These are phyloP conservation scores for Pezizomycotina sp. DNA, from an alignment of 2,329 filamentous ascomycete species.

Conservation along the genomic window DNA sequence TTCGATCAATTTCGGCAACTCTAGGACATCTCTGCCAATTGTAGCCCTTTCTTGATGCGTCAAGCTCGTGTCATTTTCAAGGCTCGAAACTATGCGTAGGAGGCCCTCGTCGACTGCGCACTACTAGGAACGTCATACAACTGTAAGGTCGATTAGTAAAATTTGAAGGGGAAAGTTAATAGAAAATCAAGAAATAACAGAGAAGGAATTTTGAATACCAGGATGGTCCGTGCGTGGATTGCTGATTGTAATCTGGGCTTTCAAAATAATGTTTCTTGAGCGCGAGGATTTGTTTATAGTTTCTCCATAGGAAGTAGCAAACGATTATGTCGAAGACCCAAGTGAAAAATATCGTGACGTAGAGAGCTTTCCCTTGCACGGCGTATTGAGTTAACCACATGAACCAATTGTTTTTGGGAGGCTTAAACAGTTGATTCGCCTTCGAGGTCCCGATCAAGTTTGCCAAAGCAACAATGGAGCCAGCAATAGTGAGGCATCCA, in stretches of 20 bases:
- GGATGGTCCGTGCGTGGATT: slow-evolving; percentile 54
- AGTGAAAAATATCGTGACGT: slow-evolving; percentile 43
- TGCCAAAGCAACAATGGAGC: slow-evolving; percentile 9
- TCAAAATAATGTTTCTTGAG: slow-evolving; percentile 68
- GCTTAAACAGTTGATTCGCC: slow-evolving; percentile 2
- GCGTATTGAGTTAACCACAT: slow-evolving; percentile 42
- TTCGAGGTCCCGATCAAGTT: slow-evolving; percentile 21
- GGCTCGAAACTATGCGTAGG: slow-evolving; percentile 50
- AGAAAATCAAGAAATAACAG: slow-evolving; percentile 16
- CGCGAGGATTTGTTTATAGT: slow-evolving; percentile 57
- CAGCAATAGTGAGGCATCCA: slow-evolving; percentile 6
- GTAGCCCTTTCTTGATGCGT: slow-evolving; percentile 31
- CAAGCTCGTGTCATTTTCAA: slow-evolving; percentile 13
- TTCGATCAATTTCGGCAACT: slow-evolving; percentile 68
- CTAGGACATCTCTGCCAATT: slow-evolving; percentile 81
- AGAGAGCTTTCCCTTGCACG: slow-evolving; percentile 37
- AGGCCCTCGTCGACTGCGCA: slow-evolving; percentile 68
- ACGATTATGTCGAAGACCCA: slow-evolving; percentile 59
- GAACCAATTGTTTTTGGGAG: slow-evolving; percentile 34
- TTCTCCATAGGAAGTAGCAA: slow-evolving; percentile 72
- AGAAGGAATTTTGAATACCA: slow-evolving; percentile 37
- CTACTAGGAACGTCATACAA: slow-evolving; percentile 68
- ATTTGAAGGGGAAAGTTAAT: slow-evolving; percentile 12
- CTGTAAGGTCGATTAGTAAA: slow-evolving; percentile 44
- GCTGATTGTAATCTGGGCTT: slow-evolving; percentile 74